A percentile compares a stretch with the other conserved stretches of the same genome.
These are phyloP conservation scores for Blastocladiella britannica DNA, from an alignment of 192 early-diverging fungal species.

Conservation along the genomic window DNA sequence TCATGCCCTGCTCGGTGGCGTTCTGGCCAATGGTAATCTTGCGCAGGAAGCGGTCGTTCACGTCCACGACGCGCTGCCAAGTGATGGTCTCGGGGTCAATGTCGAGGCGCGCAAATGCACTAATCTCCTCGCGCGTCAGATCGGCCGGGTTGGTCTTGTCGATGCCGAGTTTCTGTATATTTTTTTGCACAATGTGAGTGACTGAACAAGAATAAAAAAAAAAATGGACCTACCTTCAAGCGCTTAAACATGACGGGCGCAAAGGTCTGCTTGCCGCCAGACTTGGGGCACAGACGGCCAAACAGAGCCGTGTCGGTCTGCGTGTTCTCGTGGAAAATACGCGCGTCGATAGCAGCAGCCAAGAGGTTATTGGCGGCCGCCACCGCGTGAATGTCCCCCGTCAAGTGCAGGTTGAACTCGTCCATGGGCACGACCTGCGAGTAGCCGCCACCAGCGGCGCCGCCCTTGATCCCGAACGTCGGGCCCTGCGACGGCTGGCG, in stretches of 20 bases:
- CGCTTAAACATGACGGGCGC: conserved; percentile 70
- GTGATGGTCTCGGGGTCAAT: conserved; percentile 87
- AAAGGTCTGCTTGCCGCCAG: conserved; percentile 67
- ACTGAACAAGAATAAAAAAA: conserved; percentile 6
- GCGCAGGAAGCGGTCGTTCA: conserved; percentile 89
- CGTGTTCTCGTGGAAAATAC: conserved; percentile 92
- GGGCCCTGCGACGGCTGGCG: conserved; percentile 98
- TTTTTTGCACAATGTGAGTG: too few relatives aligned
- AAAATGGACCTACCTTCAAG: conserved; percentile 13
- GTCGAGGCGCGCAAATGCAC: conserved; percentile 69
- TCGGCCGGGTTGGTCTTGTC: conserved; percentile 52
- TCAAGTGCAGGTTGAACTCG: conserved; percentile 96
- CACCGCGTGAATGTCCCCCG: conserved; percentile 97
- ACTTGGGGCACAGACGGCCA: conserved; percentile 64
- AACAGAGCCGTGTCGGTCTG: conserved; percentile 46
- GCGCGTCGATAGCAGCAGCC: conserved; percentile 91
- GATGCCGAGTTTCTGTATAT: conserved; percentile 65
- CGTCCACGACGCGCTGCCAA: conserved; percentile 91
- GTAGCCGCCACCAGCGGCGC: conserved; percentile 92
- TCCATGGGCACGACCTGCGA: conserved; percentile 99
- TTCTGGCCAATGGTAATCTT: conserved; percentile 76
- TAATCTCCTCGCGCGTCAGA: conserved; percentile 56
- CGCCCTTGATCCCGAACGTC: conserved; percentile 98
- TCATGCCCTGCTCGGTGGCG: conserved; percentile 64
- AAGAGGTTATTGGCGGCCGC: conserved; percentile 92